phyloP scores from a whole-genome alignment of 495 filamentous ascomycete species.

The Tuber indicum region DNA sequence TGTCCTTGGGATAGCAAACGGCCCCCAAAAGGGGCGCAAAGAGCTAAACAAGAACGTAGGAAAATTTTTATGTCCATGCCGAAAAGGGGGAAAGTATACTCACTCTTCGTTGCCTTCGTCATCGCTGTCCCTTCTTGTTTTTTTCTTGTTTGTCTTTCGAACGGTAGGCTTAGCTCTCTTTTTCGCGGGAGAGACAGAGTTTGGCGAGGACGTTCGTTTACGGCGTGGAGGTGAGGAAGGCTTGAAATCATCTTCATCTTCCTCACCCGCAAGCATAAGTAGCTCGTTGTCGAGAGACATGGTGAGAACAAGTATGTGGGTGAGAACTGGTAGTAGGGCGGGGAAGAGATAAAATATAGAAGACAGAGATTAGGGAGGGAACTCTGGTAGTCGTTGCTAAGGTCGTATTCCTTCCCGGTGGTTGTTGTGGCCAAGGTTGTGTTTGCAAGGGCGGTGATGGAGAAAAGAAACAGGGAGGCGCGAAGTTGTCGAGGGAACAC shows the following conservation, averaged over 20 bases:
- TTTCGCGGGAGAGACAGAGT: constrained; percentile 27
- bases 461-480: neutral
- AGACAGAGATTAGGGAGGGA: neutral
- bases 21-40: neutral
- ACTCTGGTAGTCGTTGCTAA: neutral
- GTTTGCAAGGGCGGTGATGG: neutral
- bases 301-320: constrained; percentile 14
- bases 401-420: neutral
- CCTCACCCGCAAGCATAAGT: constrained; percentile 72
- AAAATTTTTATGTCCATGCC: neutral
- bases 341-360: neutral
- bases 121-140: constrained; percentile 25
- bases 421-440: neutral
- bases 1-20: neutral
- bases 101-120: constrained; percentile 30
- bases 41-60: neutral
- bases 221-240: constrained; percentile 32
- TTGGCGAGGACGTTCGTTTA: constrained; percentile 32
- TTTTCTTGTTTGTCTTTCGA: constrained; percentile 26
- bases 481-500: constrained; percentile 1
- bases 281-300: constrained; percentile 83
- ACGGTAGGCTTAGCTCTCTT: constrained; percentile 23
- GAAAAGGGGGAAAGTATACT: constrained; percentile 5
- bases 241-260: constrained; percentile 52
- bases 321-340: neutral